These are phyloP conservation scores for Incumbomyces lentus DNA, from an alignment of 2,329 filamentous ascomycete species.

Conservation along the genomic window DNA sequence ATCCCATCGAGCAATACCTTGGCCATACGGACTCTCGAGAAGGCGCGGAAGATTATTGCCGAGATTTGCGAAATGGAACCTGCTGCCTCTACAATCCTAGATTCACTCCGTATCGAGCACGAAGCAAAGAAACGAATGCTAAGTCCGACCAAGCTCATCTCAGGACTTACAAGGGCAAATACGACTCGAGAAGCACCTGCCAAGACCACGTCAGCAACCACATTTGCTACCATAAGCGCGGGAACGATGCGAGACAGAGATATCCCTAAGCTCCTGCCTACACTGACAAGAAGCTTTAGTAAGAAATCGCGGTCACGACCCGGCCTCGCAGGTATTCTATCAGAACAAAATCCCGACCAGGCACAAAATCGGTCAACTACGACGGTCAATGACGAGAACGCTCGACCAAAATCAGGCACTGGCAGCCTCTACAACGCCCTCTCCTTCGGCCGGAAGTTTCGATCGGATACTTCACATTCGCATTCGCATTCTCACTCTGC, in stretches of 20 bases:
- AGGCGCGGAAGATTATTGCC: conserved; percentile 84
- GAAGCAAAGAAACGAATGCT: conserved; percentile 16
- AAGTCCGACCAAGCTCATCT: conserved; percentile 20
- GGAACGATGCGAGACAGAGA: conserved; percentile 14
- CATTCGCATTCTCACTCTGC: not conserved
- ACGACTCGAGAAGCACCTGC: conserved; percentile 19
- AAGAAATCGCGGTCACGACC: conserved; percentile 15
- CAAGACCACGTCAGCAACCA: conserved; percentile 7
- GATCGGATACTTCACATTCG: conserved; percentile 7
- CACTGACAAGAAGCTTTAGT: conserved; percentile 17
- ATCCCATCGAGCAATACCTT: conserved; percentile 17
- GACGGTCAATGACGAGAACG: conserved; percentile 17
- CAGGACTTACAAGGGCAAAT: conserved; percentile 16
- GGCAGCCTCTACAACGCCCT: conserved; percentile 13
- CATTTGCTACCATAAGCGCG: not conserved
- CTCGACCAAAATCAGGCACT: conserved; percentile 16
- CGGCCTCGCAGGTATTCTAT: conserved; percentile 16
- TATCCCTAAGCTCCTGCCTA: conserved; percentile 18
- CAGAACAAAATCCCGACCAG: conserved; percentile 20
- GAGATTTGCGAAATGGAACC: conserved; percentile 93
- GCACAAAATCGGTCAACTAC: conserved; percentile 10
- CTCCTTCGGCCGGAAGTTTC: conserved; percentile 13
- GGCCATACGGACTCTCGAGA: conserved; percentile 55
- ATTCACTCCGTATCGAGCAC: conserved; percentile 20
- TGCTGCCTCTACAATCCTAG: conserved; percentile 37